Conservation (phyloP, 1,139 yeast species). For the Ashbya aceris region DNA sequence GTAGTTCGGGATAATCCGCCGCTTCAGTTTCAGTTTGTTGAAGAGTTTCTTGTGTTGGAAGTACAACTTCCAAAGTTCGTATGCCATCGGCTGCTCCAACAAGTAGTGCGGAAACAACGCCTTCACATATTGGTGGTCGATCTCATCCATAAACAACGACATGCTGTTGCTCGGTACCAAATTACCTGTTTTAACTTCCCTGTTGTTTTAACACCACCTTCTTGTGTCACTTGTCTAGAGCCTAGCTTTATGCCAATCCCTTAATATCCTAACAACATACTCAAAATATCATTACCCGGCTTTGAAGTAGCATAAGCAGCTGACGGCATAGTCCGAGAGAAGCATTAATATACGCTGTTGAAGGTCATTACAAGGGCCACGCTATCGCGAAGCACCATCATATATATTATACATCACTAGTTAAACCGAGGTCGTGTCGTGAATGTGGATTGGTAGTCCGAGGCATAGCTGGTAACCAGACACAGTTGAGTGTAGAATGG, state of each 20-base stretch:
- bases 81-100: conserved; percentile 27
- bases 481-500: not conserved
- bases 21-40: conserved; percentile 17
- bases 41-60: conserved; percentile 22
- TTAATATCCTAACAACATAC: not conserved
- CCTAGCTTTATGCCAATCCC: not conserved
- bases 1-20: conserved; percentile 17
- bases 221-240: conserved; percentile 1
- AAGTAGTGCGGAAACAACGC: conserved; percentile 25
- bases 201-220: not conserved
- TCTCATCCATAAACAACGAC: conserved; percentile 15
- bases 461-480: too few relatives aligned
- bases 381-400: not conserved
- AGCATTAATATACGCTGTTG: too few relatives aligned
- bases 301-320: not conserved
- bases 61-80: conserved; percentile 22
- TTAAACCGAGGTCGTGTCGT: too few relatives aligned
- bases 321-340: not conserved
- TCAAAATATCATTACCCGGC: conserved; percentile 1
- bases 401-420: too few relatives aligned
- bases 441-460: too few relatives aligned
- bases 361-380: not conserved
- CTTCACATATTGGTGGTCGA: conserved; percentile 21
- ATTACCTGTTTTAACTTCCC: not conserved
- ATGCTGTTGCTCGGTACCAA: not conserved